Percentiles rank a stretch among this genome's conserved stretches.
Evolutionary conservation across 169 alveolate species (phyloP).

Genomic region (Perkinsus marinus): DNA sequence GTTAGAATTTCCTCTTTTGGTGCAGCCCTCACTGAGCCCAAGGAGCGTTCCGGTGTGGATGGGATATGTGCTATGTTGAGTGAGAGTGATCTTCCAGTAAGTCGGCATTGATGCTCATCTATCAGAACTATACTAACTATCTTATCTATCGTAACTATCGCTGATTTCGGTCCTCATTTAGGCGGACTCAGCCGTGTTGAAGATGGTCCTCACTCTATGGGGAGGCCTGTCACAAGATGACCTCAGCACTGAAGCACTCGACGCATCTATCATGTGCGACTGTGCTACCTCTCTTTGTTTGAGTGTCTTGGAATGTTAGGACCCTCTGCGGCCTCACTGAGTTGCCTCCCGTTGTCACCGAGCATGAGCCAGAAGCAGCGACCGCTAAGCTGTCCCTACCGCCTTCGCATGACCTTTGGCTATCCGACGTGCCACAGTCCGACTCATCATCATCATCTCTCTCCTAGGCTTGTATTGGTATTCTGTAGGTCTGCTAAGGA

Average conservation of each 20-base stretch:
- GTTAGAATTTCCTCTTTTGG: no score
- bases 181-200: neutral
- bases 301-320: neutral
- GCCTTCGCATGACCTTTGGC: neutral
- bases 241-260: neutral
- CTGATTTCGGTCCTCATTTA: neutral
- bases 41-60: no score
- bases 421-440: neutral
- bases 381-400: neutral
- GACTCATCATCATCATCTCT: neutral
- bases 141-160: no score
- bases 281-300: neutral
- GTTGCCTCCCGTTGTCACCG: neutral
- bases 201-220: neutral
- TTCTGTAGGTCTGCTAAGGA: slow-evolving; percentile 18
- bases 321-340: neutral
- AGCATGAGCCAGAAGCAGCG: neutral
- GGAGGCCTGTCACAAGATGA: neutral
- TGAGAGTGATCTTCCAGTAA: no score
- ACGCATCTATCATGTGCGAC: neutral
- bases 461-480: neutral
- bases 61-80: no score
- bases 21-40: no score
- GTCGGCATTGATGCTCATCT: no score
- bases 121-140: no score